Evolutionary conservation across 495 filamentous ascomycete genomes (phyloP).

Genomic region (Neurospora sp.): DNA sequence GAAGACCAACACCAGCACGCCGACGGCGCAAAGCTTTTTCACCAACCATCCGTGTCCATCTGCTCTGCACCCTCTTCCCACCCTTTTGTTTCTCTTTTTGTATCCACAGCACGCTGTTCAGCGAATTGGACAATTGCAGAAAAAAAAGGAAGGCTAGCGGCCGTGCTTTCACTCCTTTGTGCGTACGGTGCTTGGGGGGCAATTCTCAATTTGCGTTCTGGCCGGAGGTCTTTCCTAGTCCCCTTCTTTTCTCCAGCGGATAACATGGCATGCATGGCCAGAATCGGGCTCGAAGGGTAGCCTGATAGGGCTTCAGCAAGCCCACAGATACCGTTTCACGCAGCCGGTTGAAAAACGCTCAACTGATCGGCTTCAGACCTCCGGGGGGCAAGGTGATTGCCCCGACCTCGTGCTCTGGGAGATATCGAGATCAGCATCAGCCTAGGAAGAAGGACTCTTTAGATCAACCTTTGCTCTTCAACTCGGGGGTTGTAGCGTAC

Average conservation of each 20-base stretch:
- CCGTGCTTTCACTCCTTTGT: neutral
- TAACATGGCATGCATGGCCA: neutral
- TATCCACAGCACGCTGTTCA: neutral
- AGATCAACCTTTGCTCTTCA: neutral
- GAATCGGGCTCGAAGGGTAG: neutral
- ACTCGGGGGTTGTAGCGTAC: neutral
- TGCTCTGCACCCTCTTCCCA: neutral
- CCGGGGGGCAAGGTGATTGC: neutral
- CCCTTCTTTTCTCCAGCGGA: neutral
- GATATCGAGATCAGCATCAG: neutral
- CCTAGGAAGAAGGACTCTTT: neutral
- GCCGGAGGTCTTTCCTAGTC: neutral
- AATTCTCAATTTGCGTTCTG: neutral
- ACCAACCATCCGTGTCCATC: neutral
- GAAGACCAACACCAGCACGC: neutral
- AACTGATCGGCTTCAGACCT: neutral
- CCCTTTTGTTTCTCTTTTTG: neutral
- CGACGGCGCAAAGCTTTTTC: neutral
- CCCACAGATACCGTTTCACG: neutral
- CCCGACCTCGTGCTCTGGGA: neutral
- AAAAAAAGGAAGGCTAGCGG: neutral
- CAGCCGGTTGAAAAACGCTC: neutral
- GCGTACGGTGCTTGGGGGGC: neutral
- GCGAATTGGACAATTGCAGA: neutral
- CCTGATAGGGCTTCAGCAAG: neutral